Evolutionary conservation across 345 rosid species (phyloP).

Genomic region (Raphanus raphanistrum): DNA sequence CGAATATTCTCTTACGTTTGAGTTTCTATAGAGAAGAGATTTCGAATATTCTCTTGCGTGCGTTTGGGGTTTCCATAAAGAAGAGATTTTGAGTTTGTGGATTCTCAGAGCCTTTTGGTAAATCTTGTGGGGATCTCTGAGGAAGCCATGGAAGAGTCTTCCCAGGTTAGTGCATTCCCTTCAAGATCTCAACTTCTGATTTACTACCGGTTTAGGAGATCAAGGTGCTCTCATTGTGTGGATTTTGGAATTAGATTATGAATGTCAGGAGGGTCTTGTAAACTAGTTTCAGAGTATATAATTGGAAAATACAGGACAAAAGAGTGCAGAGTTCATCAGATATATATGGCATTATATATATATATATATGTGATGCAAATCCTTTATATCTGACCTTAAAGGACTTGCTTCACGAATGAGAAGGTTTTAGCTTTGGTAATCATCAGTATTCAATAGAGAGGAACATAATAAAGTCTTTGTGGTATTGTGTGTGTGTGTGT

Average conservation of each 20-base stretch:
- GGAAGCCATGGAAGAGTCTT: slow-evolving; percentile 37
- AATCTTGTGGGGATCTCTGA: slow-evolving; percentile 24
- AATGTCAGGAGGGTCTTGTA: slow-evolving; percentile 9
- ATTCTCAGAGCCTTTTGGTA: not conserved
- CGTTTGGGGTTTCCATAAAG: no score
- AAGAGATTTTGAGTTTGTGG: slow-evolving; percentile 8
- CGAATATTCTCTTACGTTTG: slow-evolving; percentile 19
- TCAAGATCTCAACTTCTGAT: not conserved
- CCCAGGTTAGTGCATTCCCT: slow-evolving; percentile 34
- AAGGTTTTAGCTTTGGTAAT: not conserved
- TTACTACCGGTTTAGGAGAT: not conserved
- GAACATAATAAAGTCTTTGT: not conserved
- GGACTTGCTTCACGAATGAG: not conserved
- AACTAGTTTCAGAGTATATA: slow-evolving; percentile 3
- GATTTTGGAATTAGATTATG: slow-evolving; percentile 4
- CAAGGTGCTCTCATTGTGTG: not conserved
- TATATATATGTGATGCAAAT: slow-evolving; percentile 2
- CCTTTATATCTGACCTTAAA: not conserved
- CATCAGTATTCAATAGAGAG: not conserved
- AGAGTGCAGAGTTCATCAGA: not conserved
- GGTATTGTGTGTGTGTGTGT: slow-evolving; percentile 2
- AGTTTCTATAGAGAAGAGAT: not conserved
- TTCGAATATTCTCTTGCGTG: no score
- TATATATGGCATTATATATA: not conserved
- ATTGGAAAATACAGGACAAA: not conserved